Evolutionary conservation across 495 filamentous ascomycete genomes (phyloP).

Genomic region (Penicillium argentinense): DNA sequence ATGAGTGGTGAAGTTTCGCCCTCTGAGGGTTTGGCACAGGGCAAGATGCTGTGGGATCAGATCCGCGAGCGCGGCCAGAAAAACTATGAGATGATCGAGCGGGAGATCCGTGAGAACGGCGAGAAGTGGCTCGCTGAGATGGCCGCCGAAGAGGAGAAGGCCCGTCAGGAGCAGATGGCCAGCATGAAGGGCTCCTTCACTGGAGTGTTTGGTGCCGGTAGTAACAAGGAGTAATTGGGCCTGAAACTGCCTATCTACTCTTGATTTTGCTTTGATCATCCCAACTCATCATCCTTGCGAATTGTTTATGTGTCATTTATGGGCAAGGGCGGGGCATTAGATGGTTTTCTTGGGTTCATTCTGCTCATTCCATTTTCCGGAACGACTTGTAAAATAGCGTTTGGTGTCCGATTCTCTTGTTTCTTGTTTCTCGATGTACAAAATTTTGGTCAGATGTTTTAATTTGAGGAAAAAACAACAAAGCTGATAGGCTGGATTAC

Average conservation of each 20-base stretch:
- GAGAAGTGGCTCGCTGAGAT: conserved; percentile 94
- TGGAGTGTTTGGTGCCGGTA: conserved; percentile 50
- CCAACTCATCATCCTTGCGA: conserved; percentile 20
- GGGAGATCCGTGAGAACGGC: conserved; percentile 85
- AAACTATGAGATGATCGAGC: conserved; percentile 84
- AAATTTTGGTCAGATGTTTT: conserved; percentile 35
- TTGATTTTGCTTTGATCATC: conserved; percentile 2
- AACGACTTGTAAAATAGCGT: conserved; percentile 47
- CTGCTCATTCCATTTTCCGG: conserved; percentile 21
- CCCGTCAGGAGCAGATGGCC: conserved; percentile 85
- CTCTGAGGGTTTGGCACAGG: conserved; percentile 73
- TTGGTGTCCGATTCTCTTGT: conserved; percentile 26
- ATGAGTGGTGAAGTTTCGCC: conserved; percentile 68
- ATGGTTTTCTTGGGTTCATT: conserved; percentile 27
- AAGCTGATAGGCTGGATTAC: conserved; percentile 17
- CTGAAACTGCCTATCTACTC: neutral
- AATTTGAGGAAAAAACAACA: conserved; percentile 23
- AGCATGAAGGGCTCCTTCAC: conserved; percentile 70
- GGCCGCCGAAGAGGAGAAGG: conserved; percentile 78
- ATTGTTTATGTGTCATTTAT: conserved; percentile 17
- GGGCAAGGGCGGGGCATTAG: conserved; percentile 29
- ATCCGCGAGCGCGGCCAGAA: conserved; percentile 87
- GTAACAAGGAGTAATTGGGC: conserved; percentile 31
- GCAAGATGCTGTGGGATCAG: conserved; percentile 93
- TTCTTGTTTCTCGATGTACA: conserved; percentile 38